Evolutionary conservation across 257 asterid species (phyloP), one percentile per base, ranked within the genome.

Genomic region (Ilex aquifolium): DNA sequence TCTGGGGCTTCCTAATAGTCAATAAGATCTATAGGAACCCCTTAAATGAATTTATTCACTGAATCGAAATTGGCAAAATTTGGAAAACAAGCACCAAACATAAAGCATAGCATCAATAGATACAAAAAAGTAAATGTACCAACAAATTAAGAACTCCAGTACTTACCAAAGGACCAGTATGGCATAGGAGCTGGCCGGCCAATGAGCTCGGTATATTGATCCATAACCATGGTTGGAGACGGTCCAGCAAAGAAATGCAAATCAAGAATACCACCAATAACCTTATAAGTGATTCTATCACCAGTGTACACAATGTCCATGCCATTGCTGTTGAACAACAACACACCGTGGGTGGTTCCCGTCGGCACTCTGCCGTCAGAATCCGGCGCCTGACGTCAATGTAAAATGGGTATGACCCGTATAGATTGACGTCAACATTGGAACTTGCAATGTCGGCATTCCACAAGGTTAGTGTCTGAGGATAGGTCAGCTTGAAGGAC

Each of bases 171-270:
- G 3, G 78, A 65, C 78, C 78, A 73, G 58, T 64, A 73, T 3
- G 78, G 78, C 78, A 73, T 68, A 30, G 78, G 55, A 0, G 78
- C 71, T 15, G 78, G 78, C 39, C 68, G 78, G n/a, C 78, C 74
- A 52, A 68, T 63, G 44, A 73, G 67, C 44, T 68, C 67, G 7
- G 78, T 73, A 61, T 68, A 68, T 54, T 73, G 78, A 17, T 73
- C 78, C 70, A 73, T 59, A 6, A 73, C 78, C 67, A 44, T 17
- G 27, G 63, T 56, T 0, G 78, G 70, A 2, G 55, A 39, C 0
- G 74, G 74, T 39, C 78, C 78, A 21, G 74, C 57, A 44, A 73
- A 68, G 64, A 73, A 53, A 44, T 52, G 63, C 49, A 73, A 65
- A 46, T 68, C 78, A 56, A 73, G 27, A 53, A 68, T 36, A 11